Evolutionary conservation across 768 basidiomycete genomes (phyloP).

Genomic region (Kondoa subrosea): DNA sequence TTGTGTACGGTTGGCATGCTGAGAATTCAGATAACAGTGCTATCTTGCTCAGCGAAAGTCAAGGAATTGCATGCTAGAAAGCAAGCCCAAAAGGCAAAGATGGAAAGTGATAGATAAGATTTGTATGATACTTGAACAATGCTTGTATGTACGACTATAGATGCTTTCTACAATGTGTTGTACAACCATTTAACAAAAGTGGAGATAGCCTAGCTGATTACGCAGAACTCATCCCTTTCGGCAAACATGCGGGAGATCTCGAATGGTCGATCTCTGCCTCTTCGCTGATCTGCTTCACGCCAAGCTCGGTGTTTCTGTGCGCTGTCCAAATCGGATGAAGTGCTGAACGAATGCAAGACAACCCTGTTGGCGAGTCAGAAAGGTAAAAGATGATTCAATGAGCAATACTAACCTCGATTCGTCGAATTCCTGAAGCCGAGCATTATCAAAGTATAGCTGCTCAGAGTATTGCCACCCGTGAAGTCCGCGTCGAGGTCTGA

Average conservation of each 20-base stretch:
- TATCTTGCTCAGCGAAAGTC: background rate
- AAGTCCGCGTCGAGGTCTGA: background rate
- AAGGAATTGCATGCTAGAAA: background rate
- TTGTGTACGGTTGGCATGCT: background rate
- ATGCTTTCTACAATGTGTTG: no score
- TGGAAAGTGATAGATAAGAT: background rate
- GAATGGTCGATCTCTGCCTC: background rate
- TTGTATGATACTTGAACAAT: background rate
- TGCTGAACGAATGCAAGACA: background rate
- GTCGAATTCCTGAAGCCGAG: conserved; percentile 1
- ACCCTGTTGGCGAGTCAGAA: background rate
- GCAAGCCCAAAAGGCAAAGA: background rate
- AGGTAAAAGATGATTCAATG: background rate
- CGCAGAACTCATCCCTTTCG: no score
- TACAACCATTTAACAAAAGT: no score
- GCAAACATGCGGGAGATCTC: no score
- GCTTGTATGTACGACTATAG: background rate
- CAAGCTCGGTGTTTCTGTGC: background rate
- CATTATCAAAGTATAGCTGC: background rate
- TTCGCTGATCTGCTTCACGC: background rate
- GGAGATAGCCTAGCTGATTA: no score
- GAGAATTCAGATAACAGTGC: background rate
- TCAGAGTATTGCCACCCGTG: background rate
- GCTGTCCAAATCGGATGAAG: background rate
- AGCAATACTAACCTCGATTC: conserved; percentile 1